These are phyloP conservation scores for Galerina marginata DNA, from an alignment of 768 basidiomycete genomes.

Conservation along the genomic window DNA sequence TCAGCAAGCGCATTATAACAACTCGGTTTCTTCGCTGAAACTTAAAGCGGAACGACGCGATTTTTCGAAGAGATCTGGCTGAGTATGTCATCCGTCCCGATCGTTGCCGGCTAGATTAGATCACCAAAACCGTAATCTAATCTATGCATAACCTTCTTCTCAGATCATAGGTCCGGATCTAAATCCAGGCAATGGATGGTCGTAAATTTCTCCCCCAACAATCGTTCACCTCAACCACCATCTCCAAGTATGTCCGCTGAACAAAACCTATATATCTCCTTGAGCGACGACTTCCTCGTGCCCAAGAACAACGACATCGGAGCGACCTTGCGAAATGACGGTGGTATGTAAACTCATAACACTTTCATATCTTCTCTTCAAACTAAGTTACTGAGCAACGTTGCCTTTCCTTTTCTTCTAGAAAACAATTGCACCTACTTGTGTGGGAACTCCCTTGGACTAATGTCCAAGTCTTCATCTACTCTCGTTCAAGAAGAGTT, in stretches of 20 bases:
- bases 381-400: conserved; percentile 12
- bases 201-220: not conserved
- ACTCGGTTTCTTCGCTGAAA: not conserved
- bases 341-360: conserved; percentile 35
- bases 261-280: conserved; percentile 36
- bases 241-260: conserved; percentile 2
- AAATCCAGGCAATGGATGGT: not conserved
- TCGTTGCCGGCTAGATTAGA: conserved; percentile 22
- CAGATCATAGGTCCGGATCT: conserved; percentile 18
- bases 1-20: conserved; percentile 9
- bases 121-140: conserved; percentile 20
- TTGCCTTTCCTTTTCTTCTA: conserved; percentile 29
- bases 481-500: conserved; percentile 83
- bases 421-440: conserved; percentile 77
- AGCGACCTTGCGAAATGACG: conserved; percentile 41
- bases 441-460: conserved; percentile 94
- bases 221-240: not conserved
- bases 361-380: not conserved
- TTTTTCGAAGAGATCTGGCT: conserved; percentile 8
- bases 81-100: conserved; percentile 15
- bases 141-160: conserved; percentile 12
- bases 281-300: conserved; percentile 59
- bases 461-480: conserved; percentile 75
- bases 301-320: conserved; percentile 60
- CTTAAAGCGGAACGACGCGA: conserved; percentile 10